Percentiles rank a stretch among this genome's conserved stretches.
Conservation (phyloP, 805 yeast species). For the Cyberlindnera amylophila region DNA sequence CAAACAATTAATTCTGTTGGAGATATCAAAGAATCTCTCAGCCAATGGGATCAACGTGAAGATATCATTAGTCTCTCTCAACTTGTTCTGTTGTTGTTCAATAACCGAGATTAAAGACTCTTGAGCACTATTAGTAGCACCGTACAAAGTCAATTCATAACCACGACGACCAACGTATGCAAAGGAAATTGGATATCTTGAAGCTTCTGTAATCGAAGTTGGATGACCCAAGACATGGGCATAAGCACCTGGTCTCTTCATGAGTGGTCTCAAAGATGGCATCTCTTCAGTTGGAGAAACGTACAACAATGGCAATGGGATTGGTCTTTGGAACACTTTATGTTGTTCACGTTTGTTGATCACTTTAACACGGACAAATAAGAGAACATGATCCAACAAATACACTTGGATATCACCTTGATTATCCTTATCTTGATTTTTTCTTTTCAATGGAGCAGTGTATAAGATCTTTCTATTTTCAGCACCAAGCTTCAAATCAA, state of each 20-base stretch:
- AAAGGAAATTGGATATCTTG: conserved; percentile 43
- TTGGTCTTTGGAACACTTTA: conserved; percentile 86
- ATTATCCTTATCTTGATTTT: conserved; percentile 68
- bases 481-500: conserved; percentile 78
- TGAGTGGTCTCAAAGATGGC: conserved; percentile 50
- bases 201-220: conserved; percentile 21
- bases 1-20: conserved; percentile 81
- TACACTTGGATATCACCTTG: conserved; percentile 83
- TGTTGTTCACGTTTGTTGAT: conserved; percentile 89
- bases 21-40: conserved; percentile 68
- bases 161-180: conserved; percentile 48
- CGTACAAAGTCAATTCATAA: conserved; percentile 40
- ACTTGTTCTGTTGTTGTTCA: conserved; percentile 69
- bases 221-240: conserved; percentile 26
- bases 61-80: conserved; percentile 71
- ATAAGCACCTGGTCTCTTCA: conserved; percentile 32
- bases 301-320: conserved; percentile 72
- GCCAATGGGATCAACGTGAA: conserved; percentile 74
- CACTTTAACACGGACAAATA: conserved; percentile 80
- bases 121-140: conserved; percentile 52
- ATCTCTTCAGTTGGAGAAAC: conserved; percentile 76
- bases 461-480: conserved; percentile 77
- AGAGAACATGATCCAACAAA: conserved; percentile 79
- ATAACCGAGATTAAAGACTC: conserved; percentile 78
- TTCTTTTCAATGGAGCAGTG: conserved; percentile 70